Percentiles rank a stretch among this genome's conserved stretches.
Conservation (phyloP, 2,329 filamentous ascomycete genomes). For the Basipetospora sp. region DNA sequence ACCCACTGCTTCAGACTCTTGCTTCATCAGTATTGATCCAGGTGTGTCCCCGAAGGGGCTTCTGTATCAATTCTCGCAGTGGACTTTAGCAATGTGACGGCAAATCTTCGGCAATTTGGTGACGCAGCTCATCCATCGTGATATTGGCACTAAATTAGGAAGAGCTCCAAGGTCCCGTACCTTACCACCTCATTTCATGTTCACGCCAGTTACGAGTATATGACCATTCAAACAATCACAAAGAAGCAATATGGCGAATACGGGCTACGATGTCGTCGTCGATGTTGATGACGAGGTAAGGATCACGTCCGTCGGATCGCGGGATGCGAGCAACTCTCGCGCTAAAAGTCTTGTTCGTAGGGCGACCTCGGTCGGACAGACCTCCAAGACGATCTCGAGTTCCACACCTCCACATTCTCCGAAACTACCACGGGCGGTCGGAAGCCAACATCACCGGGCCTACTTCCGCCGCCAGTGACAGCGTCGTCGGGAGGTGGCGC, state of each 20-base stretch:
- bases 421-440: slow-evolving; percentile 36
- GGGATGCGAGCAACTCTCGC: slow-evolving; percentile 1
- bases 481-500: slow-evolving; percentile 25
- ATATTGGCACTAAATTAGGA: too few species aligned
- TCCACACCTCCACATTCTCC: slow-evolving; percentile 82
- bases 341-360: slow-evolving; percentile 35
- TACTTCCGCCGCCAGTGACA: slow-evolving; percentile 45
- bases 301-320: neutral
- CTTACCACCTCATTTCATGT: too few species aligned
- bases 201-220: too few species aligned
- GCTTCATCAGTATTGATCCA: too few species aligned
- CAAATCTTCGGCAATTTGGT: too few species aligned
- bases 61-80: too few species aligned
- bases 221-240: too few species aligned
- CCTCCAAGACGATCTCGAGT: slow-evolving; percentile 96
- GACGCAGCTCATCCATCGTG: too few species aligned
- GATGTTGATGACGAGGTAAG: slow-evolving; percentile 88
- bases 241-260: slow-evolving; percentile 49
- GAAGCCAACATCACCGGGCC: slow-evolving; percentile 30
- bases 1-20: too few species aligned
- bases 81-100: too few species aligned
- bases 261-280: slow-evolving; percentile 94
- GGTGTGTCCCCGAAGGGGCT: too few species aligned
- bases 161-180: too few species aligned
- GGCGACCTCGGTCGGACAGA: slow-evolving; percentile 96